A percentile compares a stretch with the other conserved stretches of the same genome.
Evolutionary conservation across 1,139 yeast species (phyloP).

Genomic region (Yamadazyma oceani): DNA sequence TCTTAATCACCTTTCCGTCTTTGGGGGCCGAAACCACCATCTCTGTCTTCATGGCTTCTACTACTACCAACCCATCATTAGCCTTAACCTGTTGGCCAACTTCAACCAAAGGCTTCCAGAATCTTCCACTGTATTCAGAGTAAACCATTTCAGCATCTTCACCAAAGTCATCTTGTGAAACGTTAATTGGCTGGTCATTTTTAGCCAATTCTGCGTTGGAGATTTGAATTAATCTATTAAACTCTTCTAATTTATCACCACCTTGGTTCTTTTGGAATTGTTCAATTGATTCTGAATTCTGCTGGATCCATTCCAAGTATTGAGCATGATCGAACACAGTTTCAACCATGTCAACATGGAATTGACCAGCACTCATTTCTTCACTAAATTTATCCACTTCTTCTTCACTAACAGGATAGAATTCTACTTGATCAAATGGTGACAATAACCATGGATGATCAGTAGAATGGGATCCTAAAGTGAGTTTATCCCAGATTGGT

Average conservation of each 20-base stretch:
- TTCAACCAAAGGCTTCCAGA: slow-evolving; percentile 87
- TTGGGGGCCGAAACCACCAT: slow-evolving; percentile 79
- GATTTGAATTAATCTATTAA: slow-evolving; percentile 76
- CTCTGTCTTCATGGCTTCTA: slow-evolving; percentile 98
- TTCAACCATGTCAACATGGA: slow-evolving; percentile 70
- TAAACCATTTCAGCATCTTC: slow-evolving; percentile 82
- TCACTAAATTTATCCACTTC: slow-evolving; percentile 73
- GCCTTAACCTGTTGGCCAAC: slow-evolving; percentile 75
- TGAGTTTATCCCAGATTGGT: slow-evolving; percentile 95
- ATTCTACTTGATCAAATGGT: slow-evolving; percentile 93
- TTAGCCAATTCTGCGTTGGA: slow-evolving; percentile 74
- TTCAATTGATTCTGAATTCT: slow-evolving; percentile 68
- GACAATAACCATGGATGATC: slow-evolving; percentile 83
- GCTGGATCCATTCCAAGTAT: slow-evolving; percentile 77
- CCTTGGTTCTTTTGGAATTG: slow-evolving; percentile 66
- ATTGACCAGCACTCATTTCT: slow-evolving; percentile 79
- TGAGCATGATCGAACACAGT: slow-evolving; percentile 79
- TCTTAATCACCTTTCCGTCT: slow-evolving; percentile 74
- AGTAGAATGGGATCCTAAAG: slow-evolving; percentile 64
- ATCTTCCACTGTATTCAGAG: slow-evolving; percentile 92
- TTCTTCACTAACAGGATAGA: slow-evolving; percentile 84
- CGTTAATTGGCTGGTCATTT: slow-evolving; percentile 40
- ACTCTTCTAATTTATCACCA: slow-evolving; percentile 81
- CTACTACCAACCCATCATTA: slow-evolving; percentile 82
- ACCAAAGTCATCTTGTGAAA: slow-evolving; percentile 52